These are phyloP conservation scores for Coemansia sp. DNA, from an alignment of 192 early-diverging fungal genomes.

Conservation along the genomic window DNA sequence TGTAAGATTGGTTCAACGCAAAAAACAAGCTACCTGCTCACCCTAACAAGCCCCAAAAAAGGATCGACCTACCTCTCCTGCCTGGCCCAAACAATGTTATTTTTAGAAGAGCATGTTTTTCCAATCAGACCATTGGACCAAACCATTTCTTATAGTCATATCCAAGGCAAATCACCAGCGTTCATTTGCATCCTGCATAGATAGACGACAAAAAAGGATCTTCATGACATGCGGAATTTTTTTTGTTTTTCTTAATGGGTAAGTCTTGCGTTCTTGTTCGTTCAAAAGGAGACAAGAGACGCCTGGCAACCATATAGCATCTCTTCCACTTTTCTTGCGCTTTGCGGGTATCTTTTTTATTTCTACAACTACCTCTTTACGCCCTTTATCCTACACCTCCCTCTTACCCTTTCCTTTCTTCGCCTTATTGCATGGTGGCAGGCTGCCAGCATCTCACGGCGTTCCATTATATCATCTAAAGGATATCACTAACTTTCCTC, in stretches of 20 bases:
- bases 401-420: slow-evolving; percentile 4
- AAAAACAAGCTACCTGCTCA: too few relatives aligned
- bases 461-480: background rate
- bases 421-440: slow-evolving; percentile 1
- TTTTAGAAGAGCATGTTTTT: too few relatives aligned
- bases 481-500: background rate
- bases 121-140: too few relatives aligned
- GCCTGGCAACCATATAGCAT: background rate
- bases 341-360: slow-evolving; percentile 17
- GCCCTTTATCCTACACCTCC: slow-evolving; percentile 5
- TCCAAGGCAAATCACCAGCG: too few relatives aligned
- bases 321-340: background rate
- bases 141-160: too few relatives aligned
- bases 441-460: background rate
- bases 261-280: background rate
- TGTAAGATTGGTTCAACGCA: too few relatives aligned
- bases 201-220: background rate
- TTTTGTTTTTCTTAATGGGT: background rate
- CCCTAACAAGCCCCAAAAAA: too few relatives aligned
- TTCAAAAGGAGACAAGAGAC: background rate
- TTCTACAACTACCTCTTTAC: slow-evolving; percentile 4
- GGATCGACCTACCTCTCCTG: too few relatives aligned
- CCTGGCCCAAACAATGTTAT: too few relatives aligned
- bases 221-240: slow-evolving; percentile 1
- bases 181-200: too few relatives aligned